Conservation (phyloP, 1,284 basidiomycete genomes). For the Cryptococcus floricola region DNA sequence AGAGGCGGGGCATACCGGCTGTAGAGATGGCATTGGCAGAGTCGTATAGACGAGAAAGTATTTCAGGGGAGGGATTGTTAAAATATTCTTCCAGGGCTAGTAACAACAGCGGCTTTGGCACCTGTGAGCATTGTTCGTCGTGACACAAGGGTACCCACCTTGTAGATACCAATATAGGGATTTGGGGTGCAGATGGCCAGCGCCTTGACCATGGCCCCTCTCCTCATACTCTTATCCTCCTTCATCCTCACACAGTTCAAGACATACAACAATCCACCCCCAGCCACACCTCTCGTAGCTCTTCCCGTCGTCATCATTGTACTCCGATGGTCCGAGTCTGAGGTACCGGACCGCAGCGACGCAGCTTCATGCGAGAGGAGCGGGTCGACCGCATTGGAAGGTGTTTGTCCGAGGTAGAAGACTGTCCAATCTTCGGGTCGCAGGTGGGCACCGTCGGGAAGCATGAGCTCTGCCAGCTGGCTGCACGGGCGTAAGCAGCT, state of each 20-base stretch:
- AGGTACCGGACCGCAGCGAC: slow-evolving; percentile 1
- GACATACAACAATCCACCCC: slow-evolving; percentile 73
- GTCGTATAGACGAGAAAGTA: slow-evolving; percentile 82
- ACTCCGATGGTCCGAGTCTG: slow-evolving; percentile 22
- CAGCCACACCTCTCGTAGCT: slow-evolving; percentile 35
- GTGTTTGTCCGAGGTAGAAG: slow-evolving; percentile 92
- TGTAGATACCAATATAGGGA: slow-evolving; percentile 97
- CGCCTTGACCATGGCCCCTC: slow-evolving; percentile 92
- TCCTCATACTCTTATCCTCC: slow-evolving; percentile 80
- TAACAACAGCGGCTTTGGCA: slow-evolving; percentile 73
- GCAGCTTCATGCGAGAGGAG: slow-evolving; percentile 56
- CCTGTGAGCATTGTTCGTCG: neutral
- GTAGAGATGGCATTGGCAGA: slow-evolving; percentile 89
- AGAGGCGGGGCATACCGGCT: slow-evolving; percentile 70
- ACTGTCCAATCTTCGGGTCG: slow-evolving; percentile 96
- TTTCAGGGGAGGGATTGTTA: slow-evolving; percentile 76
- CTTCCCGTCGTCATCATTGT: slow-evolving; percentile 15
- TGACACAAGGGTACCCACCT: slow-evolving; percentile 54
- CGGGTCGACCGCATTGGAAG: slow-evolving; percentile 76
- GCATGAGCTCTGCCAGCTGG: slow-evolving; percentile 92
- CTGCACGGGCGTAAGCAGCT: slow-evolving; percentile 50
- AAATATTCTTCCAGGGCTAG: slow-evolving; percentile 97
- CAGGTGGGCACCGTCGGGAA: slow-evolving; percentile 94
- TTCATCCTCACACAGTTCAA: slow-evolving; percentile 94
- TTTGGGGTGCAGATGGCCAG: slow-evolving; percentile 92